A percentile compares a stretch with the other conserved stretches of the same genome.
Evolutionary conservation across 345 rosid genomes (phyloP).

Genomic region (Eucalyptus tenuipes): DNA sequence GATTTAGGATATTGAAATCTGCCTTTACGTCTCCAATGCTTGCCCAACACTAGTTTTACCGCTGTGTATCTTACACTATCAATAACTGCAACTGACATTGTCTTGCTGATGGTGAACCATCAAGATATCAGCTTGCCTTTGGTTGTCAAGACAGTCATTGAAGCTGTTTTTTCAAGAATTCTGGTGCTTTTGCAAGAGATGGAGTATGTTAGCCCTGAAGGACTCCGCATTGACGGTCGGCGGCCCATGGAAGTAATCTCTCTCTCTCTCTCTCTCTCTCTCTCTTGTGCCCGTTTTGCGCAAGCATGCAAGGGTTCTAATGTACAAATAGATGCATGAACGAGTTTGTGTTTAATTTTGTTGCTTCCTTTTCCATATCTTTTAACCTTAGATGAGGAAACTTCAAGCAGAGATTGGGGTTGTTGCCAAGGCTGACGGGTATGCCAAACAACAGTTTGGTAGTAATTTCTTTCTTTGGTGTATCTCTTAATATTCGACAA

Average conservation of each 20-base stretch:
- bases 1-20: neutral
- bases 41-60: neutral
- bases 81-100: neutral
- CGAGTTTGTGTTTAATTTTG: neutral
- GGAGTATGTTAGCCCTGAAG: constrained; percentile 90
- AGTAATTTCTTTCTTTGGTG: neutral
- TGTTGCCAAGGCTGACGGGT: constrained; percentile 83
- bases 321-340: neutral
- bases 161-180: neutral
- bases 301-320: neutral
- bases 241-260: constrained; percentile 59
- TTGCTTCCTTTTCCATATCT: neutral
- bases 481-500: neutral
- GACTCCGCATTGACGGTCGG: constrained; percentile 72
- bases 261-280: neutral
- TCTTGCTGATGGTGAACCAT: neutral
- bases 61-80: neutral
- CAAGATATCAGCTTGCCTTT: neutral
- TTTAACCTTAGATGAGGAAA: constrained; percentile 61
- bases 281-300: neutral
- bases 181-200: constrained; percentile 3
- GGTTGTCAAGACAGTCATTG: neutral
- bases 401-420: constrained; percentile 77
- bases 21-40: neutral
- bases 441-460: neutral